A percentile compares a stretch with the other conserved stretches of the same genome.
phyloP scores from a whole-genome alignment of 306 rosid genomes.

The Cotoneaster glaucophyllus region DNA sequence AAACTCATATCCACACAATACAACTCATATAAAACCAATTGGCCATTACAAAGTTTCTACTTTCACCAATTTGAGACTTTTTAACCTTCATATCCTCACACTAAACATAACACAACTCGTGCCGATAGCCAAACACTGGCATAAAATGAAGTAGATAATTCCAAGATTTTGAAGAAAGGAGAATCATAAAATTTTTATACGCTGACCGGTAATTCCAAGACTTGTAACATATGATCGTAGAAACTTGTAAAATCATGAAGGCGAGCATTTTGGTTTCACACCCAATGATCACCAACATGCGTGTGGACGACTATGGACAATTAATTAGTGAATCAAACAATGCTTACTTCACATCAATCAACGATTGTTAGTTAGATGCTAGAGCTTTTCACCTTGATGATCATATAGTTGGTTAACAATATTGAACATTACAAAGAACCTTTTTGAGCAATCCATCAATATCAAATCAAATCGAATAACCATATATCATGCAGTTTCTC shows the following conservation, averaged over 20 bases:
- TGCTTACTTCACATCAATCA: not conserved
- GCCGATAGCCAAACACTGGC: not conserved
- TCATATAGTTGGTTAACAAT: not conserved
- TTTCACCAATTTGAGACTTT: too few species aligned
- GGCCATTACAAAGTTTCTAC: too few species aligned
- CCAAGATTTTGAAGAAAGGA: not conserved
- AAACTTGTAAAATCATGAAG: not conserved
- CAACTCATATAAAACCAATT: too few species aligned
- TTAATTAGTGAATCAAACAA: not conserved
- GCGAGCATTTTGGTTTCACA: not conserved
- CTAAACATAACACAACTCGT: too few species aligned
- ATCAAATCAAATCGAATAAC: not conserved
- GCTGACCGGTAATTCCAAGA: too few species aligned
- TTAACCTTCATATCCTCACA: too few species aligned
- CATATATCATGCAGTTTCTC: conserved; percentile 1
- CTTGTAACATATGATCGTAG: not conserved
- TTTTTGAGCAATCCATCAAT: not conserved
- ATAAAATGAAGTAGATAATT: not conserved
- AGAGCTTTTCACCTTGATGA: not conserved
- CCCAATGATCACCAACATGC: not conserved
- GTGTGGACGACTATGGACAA: not conserved
- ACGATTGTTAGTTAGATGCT: not conserved
- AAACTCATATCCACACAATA: too few species aligned
- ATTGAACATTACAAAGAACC: not conserved
- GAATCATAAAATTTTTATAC: too few species aligned